Base-by-base conservation (phyloP, 257 asterid species). In the Solanum corneliomulleri region DNA sequence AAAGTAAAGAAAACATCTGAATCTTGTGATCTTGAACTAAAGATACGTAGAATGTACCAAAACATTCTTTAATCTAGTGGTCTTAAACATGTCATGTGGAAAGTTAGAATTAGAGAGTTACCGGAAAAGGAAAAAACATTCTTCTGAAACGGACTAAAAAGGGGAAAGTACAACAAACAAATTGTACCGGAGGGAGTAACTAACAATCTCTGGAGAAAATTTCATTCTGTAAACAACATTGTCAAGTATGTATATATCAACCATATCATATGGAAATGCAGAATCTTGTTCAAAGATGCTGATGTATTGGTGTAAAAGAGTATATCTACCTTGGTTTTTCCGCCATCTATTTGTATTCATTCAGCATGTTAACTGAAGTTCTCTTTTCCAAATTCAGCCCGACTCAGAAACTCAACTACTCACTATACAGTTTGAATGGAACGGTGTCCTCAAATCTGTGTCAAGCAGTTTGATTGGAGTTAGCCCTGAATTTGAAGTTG, bases 401-500 rank as follows among this genome's bases (percentile, higher is more conserved):
- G 98, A 96, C 90, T 91, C 96, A 8, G 99, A 95, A 86, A 89
- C 98, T 33, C 99, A 95, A 60, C 45, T 96, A 29, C 96, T 95
- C 15, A 95, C 98, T 1, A 84, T 96, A 86, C 98, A 96, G 93
- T 96, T 96, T n/a, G 98, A 94, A 88, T 96, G 99, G 99, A 94
- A 94, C 37, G 99, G 98, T 11, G 95, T 96, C 89, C 94, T 95
- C 78, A 96, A 96, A 91, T 92, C 99, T 23, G 96, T 95, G 11
- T 95, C 99, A 14, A 96, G 98, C 91, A 93, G 96, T 25, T 88
- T 96, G 90, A 77, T 96, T 62, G 99, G 99, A 86, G 98, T 93
- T 90, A 95, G 98, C 91, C 99, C 99, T 15, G 99, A 96, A 90
- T 96, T 96, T 92, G 99, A 96, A 90, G 69, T 96, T 44, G 98